Evolutionary conservation across 768 basidiomycete genomes (phyloP), one percentile per base, ranked within the genome.

Genomic region (Tremella mesenterica): DNA sequence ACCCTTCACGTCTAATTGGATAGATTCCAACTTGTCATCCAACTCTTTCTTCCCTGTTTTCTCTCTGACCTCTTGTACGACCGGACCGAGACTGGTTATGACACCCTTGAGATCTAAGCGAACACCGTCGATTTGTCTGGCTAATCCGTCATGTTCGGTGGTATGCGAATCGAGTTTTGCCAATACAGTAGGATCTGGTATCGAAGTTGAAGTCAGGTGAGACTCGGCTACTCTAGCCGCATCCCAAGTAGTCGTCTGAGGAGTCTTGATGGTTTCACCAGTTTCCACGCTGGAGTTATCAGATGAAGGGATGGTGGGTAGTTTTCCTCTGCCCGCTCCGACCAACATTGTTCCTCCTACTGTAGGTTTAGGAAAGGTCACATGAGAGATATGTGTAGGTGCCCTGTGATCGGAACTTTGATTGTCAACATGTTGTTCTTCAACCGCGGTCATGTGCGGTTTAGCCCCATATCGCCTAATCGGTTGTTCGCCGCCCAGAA

Each of bases 311-410:
- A 26, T 16, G 45, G 39, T 23, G 36, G 30, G 31, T 34, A 44
- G 10, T 4, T 27, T 38, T 5, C 50, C 50, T 25, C 14, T 6
- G n/a, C n/a, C n/a, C 23, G 16, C 8, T 25, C 16, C 28, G n/a
- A 23, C 21, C 43, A 12, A 28, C 31, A 36, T 21, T 21, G 52
- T 23, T 3, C 65, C 65, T 4, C 56, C 63, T 0, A 67, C 52
- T 16, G 59, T 48, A 12, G 67, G 64, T 51, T 65, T 65, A 4
- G 67, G 67, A 50, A 69, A 69, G 3, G 67, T 64, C 36, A 69
- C 53, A 41, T 64, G 67, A 31, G 56, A 62, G 53, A 69, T 62
- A 46, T 64, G 62, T 16, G 67, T 65, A 26, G 60, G 52, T 25
- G 60, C 41, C 26, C 36, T 49, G 14, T 43, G 33, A 13, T 41